These are phyloP conservation scores for Diaporthe citrichinensis DNA, from an alignment of 2,329 filamentous ascomycete species.

Conservation along the genomic window DNA sequence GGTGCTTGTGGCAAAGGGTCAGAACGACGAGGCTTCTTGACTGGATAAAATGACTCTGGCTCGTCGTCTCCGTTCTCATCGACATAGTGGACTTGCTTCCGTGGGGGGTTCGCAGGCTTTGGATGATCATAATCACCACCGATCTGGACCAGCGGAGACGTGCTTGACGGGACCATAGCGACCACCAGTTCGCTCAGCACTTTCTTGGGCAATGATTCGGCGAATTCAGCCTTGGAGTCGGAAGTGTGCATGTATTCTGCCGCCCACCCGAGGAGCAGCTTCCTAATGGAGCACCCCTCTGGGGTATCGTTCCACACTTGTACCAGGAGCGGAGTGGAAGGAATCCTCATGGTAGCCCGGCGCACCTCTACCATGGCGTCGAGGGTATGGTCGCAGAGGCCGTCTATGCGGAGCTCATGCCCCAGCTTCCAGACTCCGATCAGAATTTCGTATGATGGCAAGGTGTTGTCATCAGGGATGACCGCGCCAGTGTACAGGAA, in stretches of 20 bases:
- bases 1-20: slow-evolving; percentile 49
- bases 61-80: slow-evolving; percentile 59
- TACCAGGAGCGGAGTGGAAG: slow-evolving; percentile 70
- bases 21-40: slow-evolving; percentile 61
- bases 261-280: slow-evolving; percentile 72
- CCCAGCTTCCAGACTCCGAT: slow-evolving; percentile 71
- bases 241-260: slow-evolving; percentile 74
- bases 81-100: slow-evolving; percentile 66
- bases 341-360: slow-evolving; percentile 67
- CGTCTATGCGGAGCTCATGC: slow-evolving; percentile 64
- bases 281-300: slow-evolving; percentile 71
- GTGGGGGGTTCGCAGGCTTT: slow-evolving; percentile 43
- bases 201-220: slow-evolving; percentile 72
- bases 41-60: slow-evolving; percentile 50
- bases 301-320: slow-evolving; percentile 75
- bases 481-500: slow-evolving; percentile 68
- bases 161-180: slow-evolving; percentile 70
- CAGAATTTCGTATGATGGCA: slow-evolving; percentile 68
- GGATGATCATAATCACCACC: slow-evolving; percentile 45
- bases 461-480: slow-evolving; percentile 55
- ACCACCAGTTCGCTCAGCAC: slow-evolving; percentile 75
- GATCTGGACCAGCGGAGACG: slow-evolving; percentile 52
- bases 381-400: slow-evolving; percentile 69
- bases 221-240: slow-evolving; percentile 69
- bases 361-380: slow-evolving; percentile 71